Evolutionary conservation across 768 basidiomycete genomes (phyloP), one percentile per base, ranked within the genome.

Genomic region (Hemileccinum impolitum): DNA sequence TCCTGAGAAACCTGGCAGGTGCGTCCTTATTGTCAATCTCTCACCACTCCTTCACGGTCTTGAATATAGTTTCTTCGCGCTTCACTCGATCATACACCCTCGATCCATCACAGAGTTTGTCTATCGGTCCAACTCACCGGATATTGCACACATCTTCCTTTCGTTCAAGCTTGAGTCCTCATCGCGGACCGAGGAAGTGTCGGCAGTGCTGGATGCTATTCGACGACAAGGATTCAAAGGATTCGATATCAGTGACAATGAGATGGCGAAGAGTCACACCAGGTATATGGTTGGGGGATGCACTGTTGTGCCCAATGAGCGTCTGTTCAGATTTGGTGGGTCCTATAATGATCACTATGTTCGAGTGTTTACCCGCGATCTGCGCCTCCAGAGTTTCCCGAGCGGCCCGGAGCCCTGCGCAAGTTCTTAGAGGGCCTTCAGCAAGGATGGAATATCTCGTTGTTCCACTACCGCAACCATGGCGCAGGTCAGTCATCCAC

Each of bases 391-490:
- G 94, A 95, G 65, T 99, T 99, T 66, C 96, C 96, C 1, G 96
- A 99, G 67, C 75, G 96, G 45, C 94, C 93, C 0, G 87, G 85
- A 3, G 96, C 95, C 4, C 73, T 99, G 49, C 82, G 90, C 37
- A 90, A 88, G 56, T 99, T 98, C 74, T 75, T 99, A 51, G 74
- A 84, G 25, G 89, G 87, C 3, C 65, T 99, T 39, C 86, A 86
- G 28, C 72, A 79, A 17, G 85, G 84, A 21, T 97, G 94, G 94
- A 97, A 94, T 67, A 91, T 99, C 42, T 88, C 93, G 1, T 66
- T 99, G 55, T 99, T 98, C 73, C 96, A 99, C 66, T 99, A 99
- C 69, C 80, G 96, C 47, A 97, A 98, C 65, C 95, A 98, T 51
- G 96, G 96, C 26, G 92, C 88, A 63, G 94, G 94, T 91, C 57